Conservation (phyloP, 768 basidiomycete species). For the Boletus coccyginus region DNA sequence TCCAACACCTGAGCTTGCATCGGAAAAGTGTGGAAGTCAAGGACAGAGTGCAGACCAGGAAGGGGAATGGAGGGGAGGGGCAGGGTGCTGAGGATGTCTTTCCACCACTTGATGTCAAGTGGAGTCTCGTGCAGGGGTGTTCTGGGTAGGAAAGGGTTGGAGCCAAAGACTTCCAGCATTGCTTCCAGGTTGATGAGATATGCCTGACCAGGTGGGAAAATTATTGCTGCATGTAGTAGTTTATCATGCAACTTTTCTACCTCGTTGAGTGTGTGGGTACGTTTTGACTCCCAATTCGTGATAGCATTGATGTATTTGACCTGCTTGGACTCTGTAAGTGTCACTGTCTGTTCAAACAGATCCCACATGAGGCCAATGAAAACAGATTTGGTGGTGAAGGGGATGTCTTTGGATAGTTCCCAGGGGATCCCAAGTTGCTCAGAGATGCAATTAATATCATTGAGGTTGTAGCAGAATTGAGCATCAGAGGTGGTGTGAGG, state of each 20-base stretch:
- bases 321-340: neutral
- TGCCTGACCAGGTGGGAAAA: constrained; percentile 30
- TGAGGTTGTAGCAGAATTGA: neutral
- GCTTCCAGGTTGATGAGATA: constrained; percentile 19
- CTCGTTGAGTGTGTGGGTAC: neutral
- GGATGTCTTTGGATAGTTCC: constrained; percentile 1
- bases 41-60: neutral
- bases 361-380: constrained; percentile 1
- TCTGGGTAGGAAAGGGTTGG: constrained; percentile 30
- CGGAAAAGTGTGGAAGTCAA: constrained; percentile 21
- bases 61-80: neutral
- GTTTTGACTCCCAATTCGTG: fast-evolving
- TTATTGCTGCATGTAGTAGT: constrained; percentile 23
- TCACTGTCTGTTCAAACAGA: fast-evolving
- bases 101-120: neutral
- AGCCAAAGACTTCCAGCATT: constrained; percentile 31
- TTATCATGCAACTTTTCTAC: constrained; percentile 1
- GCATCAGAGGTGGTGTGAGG: fast-evolving
- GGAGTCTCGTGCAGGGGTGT: neutral
- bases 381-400: neutral
- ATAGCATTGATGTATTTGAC: too few relatives aligned
- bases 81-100: too few relatives aligned
- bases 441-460: neutral
- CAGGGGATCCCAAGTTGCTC: neutral
- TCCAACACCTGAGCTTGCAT: constrained; percentile 41